These are phyloP conservation scores for Iris pallida DNA, from an alignment of 116 monocot species.

Conservation along the genomic window DNA sequence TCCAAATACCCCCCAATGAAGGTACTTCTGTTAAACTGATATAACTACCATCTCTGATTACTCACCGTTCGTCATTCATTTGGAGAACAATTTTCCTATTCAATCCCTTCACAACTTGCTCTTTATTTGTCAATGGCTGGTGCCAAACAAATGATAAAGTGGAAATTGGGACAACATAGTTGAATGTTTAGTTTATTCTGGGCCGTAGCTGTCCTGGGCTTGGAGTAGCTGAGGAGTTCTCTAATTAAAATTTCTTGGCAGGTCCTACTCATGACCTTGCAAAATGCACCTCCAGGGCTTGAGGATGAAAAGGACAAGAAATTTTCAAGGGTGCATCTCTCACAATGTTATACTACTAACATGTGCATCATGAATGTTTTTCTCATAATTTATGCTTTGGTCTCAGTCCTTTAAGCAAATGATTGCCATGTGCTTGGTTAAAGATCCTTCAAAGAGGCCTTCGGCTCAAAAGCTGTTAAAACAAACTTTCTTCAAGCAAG, in stretches of 20 bases:
- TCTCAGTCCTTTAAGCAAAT: slow-evolving; percentile 78
- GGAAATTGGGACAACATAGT: too few relatives aligned
- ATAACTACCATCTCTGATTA: too few relatives aligned
- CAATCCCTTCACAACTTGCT: neutral
- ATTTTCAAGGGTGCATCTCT: slow-evolving; percentile 5
- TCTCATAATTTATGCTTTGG: slow-evolving; percentile 11
- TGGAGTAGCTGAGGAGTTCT: neutral
- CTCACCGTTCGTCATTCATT: too few relatives aligned
- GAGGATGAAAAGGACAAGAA: slow-evolving; percentile 16
- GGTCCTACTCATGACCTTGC: slow-evolving; percentile 16
- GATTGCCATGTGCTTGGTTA: slow-evolving; percentile 89
- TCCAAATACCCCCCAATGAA: slow-evolving; percentile 80
- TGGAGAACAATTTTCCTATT: too few relatives aligned
- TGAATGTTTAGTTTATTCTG: too few relatives aligned
- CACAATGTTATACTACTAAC: neutral
- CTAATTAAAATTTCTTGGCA: neutral
- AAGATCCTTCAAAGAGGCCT: slow-evolving; percentile 91
- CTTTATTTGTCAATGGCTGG: neutral
- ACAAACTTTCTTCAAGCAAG: slow-evolving; percentile 91
- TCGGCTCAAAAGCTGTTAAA: slow-evolving; percentile 71
- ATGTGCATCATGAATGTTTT: neutral
- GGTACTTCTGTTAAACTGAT: slow-evolving; percentile 20
- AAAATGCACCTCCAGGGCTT: slow-evolving; percentile 17
- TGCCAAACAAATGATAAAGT: neutral
- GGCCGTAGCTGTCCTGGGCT: too few relatives aligned